Evolutionary conservation across 2,329 filamentous ascomycete genomes (phyloP), one percentile per base, ranked within the genome.

Genomic region (Cercospora sp.): DNA sequence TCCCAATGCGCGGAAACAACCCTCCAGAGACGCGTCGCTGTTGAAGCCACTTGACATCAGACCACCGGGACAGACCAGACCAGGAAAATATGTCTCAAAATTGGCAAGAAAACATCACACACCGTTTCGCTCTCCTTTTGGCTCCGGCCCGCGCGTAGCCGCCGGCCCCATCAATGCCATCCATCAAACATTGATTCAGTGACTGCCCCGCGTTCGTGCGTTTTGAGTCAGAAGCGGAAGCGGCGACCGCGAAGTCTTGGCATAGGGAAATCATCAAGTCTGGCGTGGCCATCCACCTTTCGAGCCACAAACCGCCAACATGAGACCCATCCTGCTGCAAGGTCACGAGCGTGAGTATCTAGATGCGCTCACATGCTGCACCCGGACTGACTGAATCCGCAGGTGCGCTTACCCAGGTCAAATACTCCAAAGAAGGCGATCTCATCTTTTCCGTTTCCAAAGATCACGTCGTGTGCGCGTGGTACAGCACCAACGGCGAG

Each of bases 401-500:
- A 64, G 58, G 60, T 51, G 45, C 36, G 60, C 70, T 76, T 65
- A 74, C 69, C 51, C 66, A 36, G 53, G 66, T 65, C 67, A 93
- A 90, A 80, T 97, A 92, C 85, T 96, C 94, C 83, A 88, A 89
- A 82, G 95, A 99, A 84, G 95, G 95, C 83, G 95, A 99, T 80
- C 88, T 98, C 74, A 90, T 98, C 80, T 97, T 98, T 86, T 97
- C 94, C 72, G 92, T 93, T 69, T 89, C 93, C 75, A 98, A 98
- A 85, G 94, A 98, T 83, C 94, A 97, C 83, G 89, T 96, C 79
- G 93, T 97, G 78, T 97, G 94, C 86, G 94, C 89, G 73, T 99
- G 95, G 95, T 98, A 89, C 84, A 91, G 93, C 73, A 93, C 96
- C 85, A 99, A 99, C 82, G 95, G 95, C 84, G 95, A 99, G 86